Percentiles rank a stretch among this genome's conserved stretches.
Conservation (phyloP, 345 rosid genomes). For the Populus pruinosa region DNA sequence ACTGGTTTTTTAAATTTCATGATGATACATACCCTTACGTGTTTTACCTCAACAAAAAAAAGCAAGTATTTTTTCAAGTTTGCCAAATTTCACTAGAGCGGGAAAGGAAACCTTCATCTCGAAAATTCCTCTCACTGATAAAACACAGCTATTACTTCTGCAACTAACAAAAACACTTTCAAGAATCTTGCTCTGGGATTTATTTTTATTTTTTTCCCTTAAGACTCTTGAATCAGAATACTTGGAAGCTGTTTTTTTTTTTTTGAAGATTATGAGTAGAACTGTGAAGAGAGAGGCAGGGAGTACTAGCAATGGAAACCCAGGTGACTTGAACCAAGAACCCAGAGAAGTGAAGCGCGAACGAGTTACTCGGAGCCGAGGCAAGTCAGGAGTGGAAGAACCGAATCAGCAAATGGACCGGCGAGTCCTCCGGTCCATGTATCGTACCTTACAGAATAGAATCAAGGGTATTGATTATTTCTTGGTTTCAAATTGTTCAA, state of each 20-base stretch:
- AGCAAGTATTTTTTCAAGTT: background rate
- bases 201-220: background rate
- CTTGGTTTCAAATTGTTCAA: background rate
- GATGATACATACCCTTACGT: too few relatives aligned
- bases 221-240: too few relatives aligned
- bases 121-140: background rate
- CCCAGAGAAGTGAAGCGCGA: slow-evolving; percentile 23
- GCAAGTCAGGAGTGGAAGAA: slow-evolving; percentile 3
- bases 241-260: background rate
- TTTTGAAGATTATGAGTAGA: slow-evolving; percentile 12
- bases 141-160: background rate
- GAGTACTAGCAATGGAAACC: background rate
- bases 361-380: slow-evolving; percentile 7
- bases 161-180: background rate
- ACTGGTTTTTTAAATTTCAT: too few relatives aligned
- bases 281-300: slow-evolving; percentile 2
- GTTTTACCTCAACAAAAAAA: too few relatives aligned
- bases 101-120: background rate
- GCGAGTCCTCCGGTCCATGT: slow-evolving; percentile 69
- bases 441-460: slow-evolving; percentile 47
- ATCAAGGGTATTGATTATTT: slow-evolving; percentile 43
- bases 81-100: slow-evolving; percentile 3
- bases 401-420: slow-evolving; percentile 35
- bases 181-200: background rate
- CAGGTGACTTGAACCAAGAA: background rate